These are phyloP conservation scores for Lyophyllum shimeji DNA, from an alignment of 768 basidiomycete genomes.

Conservation along the genomic window DNA sequence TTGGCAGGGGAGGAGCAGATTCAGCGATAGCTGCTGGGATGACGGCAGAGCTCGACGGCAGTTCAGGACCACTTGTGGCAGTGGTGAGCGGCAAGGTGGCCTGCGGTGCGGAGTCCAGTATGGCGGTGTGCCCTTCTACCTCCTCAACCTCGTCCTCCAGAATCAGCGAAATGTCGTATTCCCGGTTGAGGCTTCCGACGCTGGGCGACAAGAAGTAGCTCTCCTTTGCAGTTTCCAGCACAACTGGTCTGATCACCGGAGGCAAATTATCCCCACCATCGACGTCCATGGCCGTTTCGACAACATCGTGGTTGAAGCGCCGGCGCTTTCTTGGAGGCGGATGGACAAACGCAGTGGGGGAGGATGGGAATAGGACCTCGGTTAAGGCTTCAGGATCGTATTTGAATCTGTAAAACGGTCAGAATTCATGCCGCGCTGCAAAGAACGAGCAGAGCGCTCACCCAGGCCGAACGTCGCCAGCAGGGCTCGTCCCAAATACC, in stretches of 20 bases:
- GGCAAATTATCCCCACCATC: conserved; percentile 8
- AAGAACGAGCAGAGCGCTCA: conserved; percentile 25
- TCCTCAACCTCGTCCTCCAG: conserved; percentile 25
- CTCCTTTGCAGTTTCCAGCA: conserved; percentile 41
- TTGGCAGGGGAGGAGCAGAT: not conserved
- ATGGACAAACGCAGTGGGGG: conserved; percentile 15
- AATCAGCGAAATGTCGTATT: conserved; percentile 39
- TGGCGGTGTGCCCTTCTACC: conserved; percentile 6
- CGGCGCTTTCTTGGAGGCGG: conserved; percentile 37
- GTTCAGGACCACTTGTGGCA: not conserved
- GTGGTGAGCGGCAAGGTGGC: not conserved
- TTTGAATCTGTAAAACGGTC: conserved; percentile 42
- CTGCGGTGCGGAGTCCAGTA: not conserved
- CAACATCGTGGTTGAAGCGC: conserved; percentile 11
- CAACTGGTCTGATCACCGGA: conserved; percentile 20
- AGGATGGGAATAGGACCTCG: conserved; percentile 42
- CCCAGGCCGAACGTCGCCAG: conserved; percentile 42
- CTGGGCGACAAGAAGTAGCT: conserved; percentile 37
- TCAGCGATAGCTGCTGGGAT: not conserved
- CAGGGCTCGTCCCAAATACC: conserved; percentile 43
- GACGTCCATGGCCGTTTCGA: conserved; percentile 16
- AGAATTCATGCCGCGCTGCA: not conserved
- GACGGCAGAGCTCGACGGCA: not conserved
- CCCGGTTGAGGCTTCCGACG: conserved; percentile 13
- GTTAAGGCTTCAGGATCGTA: conserved; percentile 45